Evolutionary conservation across 2,329 filamentous ascomycete species (phyloP).

Genomic region (Rutstroemia sydowiana): DNA sequence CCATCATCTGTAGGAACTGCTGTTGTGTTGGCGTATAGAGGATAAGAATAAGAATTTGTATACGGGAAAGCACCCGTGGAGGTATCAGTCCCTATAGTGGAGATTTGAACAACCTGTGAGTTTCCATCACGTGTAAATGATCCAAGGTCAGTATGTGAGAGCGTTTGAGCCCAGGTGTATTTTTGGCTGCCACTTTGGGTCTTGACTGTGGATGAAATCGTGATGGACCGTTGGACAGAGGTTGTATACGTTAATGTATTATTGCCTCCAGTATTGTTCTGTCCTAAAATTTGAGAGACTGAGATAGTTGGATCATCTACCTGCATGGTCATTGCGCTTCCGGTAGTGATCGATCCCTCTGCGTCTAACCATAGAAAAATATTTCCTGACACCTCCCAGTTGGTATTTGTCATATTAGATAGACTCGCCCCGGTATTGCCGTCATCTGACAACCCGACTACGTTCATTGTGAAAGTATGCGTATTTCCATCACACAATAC

Average conservation of each 20-base stretch:
- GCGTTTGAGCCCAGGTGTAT: not conserved
- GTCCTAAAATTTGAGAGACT: not conserved
- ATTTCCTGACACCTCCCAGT: constrained; percentile 72
- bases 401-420: constrained; percentile 31
- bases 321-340: not conserved
- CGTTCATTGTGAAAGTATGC: constrained; percentile 58
- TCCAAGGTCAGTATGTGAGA: not conserved
- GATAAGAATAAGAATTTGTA: not conserved
- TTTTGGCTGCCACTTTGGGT: not conserved
- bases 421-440: constrained; percentile 43
- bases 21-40: not conserved
- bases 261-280: not conserved
- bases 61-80: too few relatives aligned
- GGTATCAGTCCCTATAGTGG: not conserved
- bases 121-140: not conserved
- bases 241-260: not conserved
- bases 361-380: constrained; percentile 56
- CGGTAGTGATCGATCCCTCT: constrained; percentile 9
- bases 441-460: constrained; percentile 54
- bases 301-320: not conserved
- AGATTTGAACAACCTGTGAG: not conserved
- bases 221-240: not conserved
- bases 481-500: constrained; percentile 53
- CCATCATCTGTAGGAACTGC: not conserved
- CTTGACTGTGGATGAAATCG: not conserved